Percentiles rank a stretch among this genome's conserved stretches.
These are phyloP conservation scores for Raddia distichophylla DNA, from an alignment of 176 grass and related monocot species.

Conservation along the genomic window DNA sequence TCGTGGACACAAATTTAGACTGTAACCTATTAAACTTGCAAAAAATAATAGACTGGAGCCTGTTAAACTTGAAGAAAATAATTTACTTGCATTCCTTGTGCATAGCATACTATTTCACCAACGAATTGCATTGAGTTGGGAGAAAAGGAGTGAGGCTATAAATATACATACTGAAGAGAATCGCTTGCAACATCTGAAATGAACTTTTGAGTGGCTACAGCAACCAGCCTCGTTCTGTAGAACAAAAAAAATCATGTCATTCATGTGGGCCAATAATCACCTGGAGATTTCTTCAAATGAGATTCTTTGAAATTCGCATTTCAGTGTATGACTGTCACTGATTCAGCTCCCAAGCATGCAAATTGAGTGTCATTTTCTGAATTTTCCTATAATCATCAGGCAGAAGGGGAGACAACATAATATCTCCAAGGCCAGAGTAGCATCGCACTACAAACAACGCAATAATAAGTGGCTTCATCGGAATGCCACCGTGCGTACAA, in stretches of 20 bases:
- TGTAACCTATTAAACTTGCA: neutral
- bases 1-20: neutral
- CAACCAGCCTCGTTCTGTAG: constrained; percentile 85
- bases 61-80: neutral
- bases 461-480: neutral
- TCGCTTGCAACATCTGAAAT: constrained; percentile 90
- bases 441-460: neutral
- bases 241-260: neutral
- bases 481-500: neutral
- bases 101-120: neutral
- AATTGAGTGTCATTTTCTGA: no score
- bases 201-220: constrained; percentile 96
- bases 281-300: no score
- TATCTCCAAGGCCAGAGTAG: neutral
- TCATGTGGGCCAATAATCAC: neutral
- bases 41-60: neutral
- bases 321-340: no score
- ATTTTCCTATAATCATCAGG: neutral
- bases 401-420: neutral
- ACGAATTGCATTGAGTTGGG: constrained; percentile 3
- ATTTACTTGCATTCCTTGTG: neutral
- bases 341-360: no score
- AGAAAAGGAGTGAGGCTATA: neutral
- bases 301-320: no score
- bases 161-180: constrained; percentile 83